Base-by-base conservation (phyloP, 768 basidiomycete genomes). In the Pleurotus pulmonarius region DNA sequence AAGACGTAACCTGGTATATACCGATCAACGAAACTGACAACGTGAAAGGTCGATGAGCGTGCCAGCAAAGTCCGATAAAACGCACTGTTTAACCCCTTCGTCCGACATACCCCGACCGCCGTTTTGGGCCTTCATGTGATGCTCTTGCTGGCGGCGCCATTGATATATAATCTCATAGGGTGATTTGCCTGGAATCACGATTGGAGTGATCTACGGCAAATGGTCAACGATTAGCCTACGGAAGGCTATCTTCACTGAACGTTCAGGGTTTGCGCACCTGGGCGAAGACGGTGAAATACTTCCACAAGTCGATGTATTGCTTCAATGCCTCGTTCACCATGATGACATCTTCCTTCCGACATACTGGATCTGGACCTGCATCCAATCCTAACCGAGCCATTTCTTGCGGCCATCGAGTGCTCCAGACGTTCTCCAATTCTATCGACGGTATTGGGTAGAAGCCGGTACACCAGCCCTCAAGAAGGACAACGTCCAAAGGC, bases 401-500 rank as follows among this genome's bases (percentile, higher is more conserved):
- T 60, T 78, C 75, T 37, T 68, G 64, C 45, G 61, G 67, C 77
- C 80, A 83, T 9, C 63, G 58, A 2, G 74, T 73, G 40, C 73
- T 67, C 81, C 87, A 92, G 26, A 78, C 73, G 39, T 65, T 65
- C 44, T 82, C 75, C 34, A 93, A 67, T 58, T 83, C 81, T 8
- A 74, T 69, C 15, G 61, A 46, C 0, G 74, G 63, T 5, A 92
- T 75, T 1, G 92, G 86, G 49, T 79, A 77, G 67, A 97, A 98
- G 0, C 96, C 95, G 20, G 90, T 83, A 70, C 88, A 94, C 97
- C 97, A 99, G 8, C 97, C 97, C 73, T 99, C 97, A 48, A 99
- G 73, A 48, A 99, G 79, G 49, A 98, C 87, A 12, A 98, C 74
- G 65, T 99, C 92, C 4, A 65, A 75, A 63, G 49, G 69, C 52